Percentiles rank a stretch among this genome's conserved stretches.
Evolutionary conservation across 257 asterid genomes (phyloP).

Genomic region (Ajuga chamaepitys): DNA sequence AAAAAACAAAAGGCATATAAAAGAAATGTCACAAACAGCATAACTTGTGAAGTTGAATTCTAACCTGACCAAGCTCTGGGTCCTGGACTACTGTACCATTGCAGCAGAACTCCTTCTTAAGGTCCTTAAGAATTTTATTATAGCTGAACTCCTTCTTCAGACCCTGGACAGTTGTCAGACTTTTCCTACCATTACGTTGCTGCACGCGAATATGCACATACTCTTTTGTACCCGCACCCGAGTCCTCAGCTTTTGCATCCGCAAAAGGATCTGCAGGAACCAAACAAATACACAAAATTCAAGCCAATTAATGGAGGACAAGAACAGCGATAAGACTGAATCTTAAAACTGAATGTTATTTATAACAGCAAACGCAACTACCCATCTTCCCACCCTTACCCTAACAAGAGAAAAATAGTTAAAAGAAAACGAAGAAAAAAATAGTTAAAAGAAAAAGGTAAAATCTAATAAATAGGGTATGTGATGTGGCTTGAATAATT

Average conservation of each 20-base stretch:
- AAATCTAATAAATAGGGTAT: too few relatives aligned
- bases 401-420: neutral
- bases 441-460: neutral
- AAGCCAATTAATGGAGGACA: neutral
- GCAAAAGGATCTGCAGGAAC: conserved; percentile 62
- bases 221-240: conserved; percentile 72
- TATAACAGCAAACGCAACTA: too few relatives aligned
- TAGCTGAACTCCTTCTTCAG: conserved; percentile 80
- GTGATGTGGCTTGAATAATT: neutral
- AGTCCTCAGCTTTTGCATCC: conserved; percentile 75
- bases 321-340: neutral
- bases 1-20: neutral
- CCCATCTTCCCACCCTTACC: too few relatives aligned
- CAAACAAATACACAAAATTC: neutral
- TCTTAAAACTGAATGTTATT: neutral
- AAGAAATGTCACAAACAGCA: neutral
- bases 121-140: conserved; percentile 73
- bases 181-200: conserved; percentile 80
- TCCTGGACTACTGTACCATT: conserved; percentile 88
- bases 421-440: neutral
- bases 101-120: conserved; percentile 83
- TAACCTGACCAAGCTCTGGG: conserved; percentile 76
- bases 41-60: neutral
- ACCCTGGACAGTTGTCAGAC: conserved; percentile 85
- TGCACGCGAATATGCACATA: conserved; percentile 79